Evolutionary conservation across 352 stramenopile species (phyloP).

Genomic region (Pilasporangium apinafurcum): DNA sequence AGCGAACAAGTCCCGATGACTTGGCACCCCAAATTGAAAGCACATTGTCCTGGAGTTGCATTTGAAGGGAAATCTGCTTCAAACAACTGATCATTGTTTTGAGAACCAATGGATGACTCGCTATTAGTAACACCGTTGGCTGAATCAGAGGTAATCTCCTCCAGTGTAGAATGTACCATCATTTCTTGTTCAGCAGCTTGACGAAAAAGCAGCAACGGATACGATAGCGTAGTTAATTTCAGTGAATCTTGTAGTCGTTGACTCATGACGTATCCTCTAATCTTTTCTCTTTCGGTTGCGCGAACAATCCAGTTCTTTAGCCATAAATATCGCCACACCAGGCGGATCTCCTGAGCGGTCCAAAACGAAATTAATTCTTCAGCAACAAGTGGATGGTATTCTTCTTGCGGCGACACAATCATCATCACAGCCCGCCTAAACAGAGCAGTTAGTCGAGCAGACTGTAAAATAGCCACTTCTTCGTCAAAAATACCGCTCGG

Average conservation of each 20-base stretch:
- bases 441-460: constrained; percentile 53
- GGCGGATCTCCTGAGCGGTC: constrained; percentile 58
- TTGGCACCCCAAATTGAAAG: constrained; percentile 54
- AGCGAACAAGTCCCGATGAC: constrained; percentile 64
- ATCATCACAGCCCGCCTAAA: constrained; percentile 81
- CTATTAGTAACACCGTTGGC: not conserved
- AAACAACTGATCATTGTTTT: constrained; percentile 31
- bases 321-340: constrained; percentile 83
- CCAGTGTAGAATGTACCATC: constrained; percentile 57
- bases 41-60: constrained; percentile 61
- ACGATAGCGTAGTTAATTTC: constrained; percentile 63
- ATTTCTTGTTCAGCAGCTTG: constrained; percentile 71
- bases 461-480: constrained; percentile 49
- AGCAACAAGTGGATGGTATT: constrained; percentile 74
- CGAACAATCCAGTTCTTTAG: constrained; percentile 83
- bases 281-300: constrained; percentile 59
- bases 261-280: constrained; percentile 58
- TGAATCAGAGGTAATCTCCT: constrained; percentile 29
- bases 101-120: not conserved
- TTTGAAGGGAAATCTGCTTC: constrained; percentile 68
- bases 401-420: constrained; percentile 55
- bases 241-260: constrained; percentile 61
- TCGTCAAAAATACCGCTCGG: constrained; percentile 55
- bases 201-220: constrained; percentile 60
- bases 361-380: constrained; percentile 83